Conservation (phyloP, 495 filamentous ascomycete species). For the Tetracladium setigerum region DNA sequence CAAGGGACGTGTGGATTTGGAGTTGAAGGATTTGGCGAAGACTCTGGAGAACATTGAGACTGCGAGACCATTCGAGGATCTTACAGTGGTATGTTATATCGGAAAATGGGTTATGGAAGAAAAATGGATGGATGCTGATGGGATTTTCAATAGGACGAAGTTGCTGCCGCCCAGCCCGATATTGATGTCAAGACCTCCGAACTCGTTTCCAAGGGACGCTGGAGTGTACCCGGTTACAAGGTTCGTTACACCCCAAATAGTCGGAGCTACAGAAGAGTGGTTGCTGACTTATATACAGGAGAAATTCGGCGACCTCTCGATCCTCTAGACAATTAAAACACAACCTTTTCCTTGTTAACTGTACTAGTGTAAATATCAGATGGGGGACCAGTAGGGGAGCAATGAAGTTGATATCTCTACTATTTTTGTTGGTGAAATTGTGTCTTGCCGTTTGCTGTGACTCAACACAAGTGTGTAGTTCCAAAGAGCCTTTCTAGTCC, state of each 20-base stretch:
- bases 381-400: slow-evolving; percentile 10
- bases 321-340: slow-evolving; percentile 56
- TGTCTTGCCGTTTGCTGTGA: too few relatives aligned
- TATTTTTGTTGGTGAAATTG: neutral
- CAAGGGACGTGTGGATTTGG: slow-evolving; percentile 86
- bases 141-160: slow-evolving; percentile 64
- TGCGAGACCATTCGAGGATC: slow-evolving; percentile 90
- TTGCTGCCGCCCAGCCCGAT: slow-evolving; percentile 83
- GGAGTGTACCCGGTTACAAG: slow-evolving; percentile 98
- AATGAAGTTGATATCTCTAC: slow-evolving; percentile 5
- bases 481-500: too few relatives aligned
- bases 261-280: neutral
- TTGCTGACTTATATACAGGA: slow-evolving; percentile 48
- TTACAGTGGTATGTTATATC: slow-evolving; percentile 80
- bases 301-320: slow-evolving; percentile 94
- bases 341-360: slow-evolving; percentile 35
- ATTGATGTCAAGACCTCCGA: slow-evolving; percentile 91
- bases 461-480: too few relatives aligned
- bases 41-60: slow-evolving; percentile 96
- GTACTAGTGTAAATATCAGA: slow-evolving; percentile 49
- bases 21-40: slow-evolving; percentile 84
- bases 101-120: neutral
- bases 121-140: neutral
- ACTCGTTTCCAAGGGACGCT: slow-evolving; percentile 93
- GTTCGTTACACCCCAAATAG: slow-evolving; percentile 38